Conservation (phyloP, 805 yeast species). For the Saccharomycopsis amapae region DNA sequence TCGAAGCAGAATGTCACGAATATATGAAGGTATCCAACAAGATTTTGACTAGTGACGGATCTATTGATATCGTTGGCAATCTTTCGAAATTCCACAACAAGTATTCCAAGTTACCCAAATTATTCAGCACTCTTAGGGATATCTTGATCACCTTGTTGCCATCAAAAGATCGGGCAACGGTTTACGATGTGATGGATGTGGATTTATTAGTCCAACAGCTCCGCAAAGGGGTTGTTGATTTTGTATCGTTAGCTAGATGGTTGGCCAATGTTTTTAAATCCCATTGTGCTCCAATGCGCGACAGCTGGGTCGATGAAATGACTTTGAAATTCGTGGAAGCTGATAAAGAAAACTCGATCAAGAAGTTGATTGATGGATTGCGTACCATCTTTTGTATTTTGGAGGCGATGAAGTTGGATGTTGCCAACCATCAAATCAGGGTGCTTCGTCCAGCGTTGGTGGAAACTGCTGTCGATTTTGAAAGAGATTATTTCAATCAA, state of each 20-base stretch:
- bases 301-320: slow-evolving; percentile 83
- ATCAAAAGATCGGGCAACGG: slow-evolving; percentile 56
- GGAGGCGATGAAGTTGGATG: slow-evolving; percentile 92
- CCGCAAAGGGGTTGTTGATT: slow-evolving; percentile 62
- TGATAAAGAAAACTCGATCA: slow-evolving; percentile 33
- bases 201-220: slow-evolving; percentile 73
- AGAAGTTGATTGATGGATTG: slow-evolving; percentile 63
- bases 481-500: slow-evolving; percentile 62
- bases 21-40: slow-evolving; percentile 27
- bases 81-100: slow-evolving; percentile 23
- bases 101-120: slow-evolving; percentile 48
- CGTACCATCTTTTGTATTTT: slow-evolving; percentile 72
- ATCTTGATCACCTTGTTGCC: slow-evolving; percentile 73
- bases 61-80: slow-evolving; percentile 1
- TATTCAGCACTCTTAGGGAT: slow-evolving; percentile 73
- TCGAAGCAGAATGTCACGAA: slow-evolving; percentile 57
- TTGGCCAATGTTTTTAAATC: slow-evolving; percentile 70
- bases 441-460: slow-evolving; percentile 75
- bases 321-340: slow-evolving; percentile 39
- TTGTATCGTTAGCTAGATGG: slow-evolving; percentile 65
- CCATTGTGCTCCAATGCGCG: slow-evolving; percentile 96
- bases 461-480: slow-evolving; percentile 84
- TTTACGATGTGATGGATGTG: slow-evolving; percentile 67
- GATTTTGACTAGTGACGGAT: slow-evolving; percentile 22
- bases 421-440: slow-evolving; percentile 90